Percentiles rank a stretch among this genome's conserved stretches.
Evolutionary conservation across 768 basidiomycete genomes (phyloP).

Genomic region (Leccinum broughii): DNA sequence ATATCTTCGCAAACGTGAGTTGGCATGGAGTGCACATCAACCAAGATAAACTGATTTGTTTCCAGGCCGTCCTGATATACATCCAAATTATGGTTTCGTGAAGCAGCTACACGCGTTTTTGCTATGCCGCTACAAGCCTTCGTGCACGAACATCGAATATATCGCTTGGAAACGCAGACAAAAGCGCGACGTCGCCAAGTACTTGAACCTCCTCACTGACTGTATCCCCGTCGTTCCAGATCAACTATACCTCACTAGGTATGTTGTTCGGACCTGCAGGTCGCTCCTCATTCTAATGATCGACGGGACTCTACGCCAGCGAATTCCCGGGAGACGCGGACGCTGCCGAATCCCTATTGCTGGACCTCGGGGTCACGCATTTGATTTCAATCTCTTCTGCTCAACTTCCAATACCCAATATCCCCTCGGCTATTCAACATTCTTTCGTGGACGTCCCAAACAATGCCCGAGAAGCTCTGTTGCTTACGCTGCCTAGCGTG

Average conservation of each 20-base stretch:
- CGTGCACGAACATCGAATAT: constrained; percentile 44
- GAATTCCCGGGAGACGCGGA: constrained; percentile 57
- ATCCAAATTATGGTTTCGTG: constrained; percentile 51
- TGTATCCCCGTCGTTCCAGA: constrained; percentile 52
- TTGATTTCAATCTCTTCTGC: constrained; percentile 56
- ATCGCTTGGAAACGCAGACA: constrained; percentile 59
- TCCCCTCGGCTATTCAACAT: constrained; percentile 37
- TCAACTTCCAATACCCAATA: constrained; percentile 36
- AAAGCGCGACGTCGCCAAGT: constrained; percentile 52
- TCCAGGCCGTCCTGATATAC: constrained; percentile 39
- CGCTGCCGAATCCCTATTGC: constrained; percentile 50
- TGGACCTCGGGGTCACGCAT: constrained; percentile 54
- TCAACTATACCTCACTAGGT: constrained; percentile 55
- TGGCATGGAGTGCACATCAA: not conserved
- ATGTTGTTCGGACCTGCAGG: not conserved
- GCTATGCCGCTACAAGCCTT: constrained; percentile 49
- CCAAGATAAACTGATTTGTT: constrained; percentile 8
- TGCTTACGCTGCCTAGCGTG: constrained; percentile 47
- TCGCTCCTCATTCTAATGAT: not conserved
- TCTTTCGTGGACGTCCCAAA: constrained; percentile 45
- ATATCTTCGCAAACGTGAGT: constrained; percentile 51
- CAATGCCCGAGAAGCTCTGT: constrained; percentile 39
- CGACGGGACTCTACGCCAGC: constrained; percentile 30
- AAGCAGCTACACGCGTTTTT: constrained; percentile 58
- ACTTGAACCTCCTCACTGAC: constrained; percentile 52